These are phyloP conservation scores for Trametes pubescens DNA, from an alignment of 1,284 basidiomycete species.

Conservation along the genomic window DNA sequence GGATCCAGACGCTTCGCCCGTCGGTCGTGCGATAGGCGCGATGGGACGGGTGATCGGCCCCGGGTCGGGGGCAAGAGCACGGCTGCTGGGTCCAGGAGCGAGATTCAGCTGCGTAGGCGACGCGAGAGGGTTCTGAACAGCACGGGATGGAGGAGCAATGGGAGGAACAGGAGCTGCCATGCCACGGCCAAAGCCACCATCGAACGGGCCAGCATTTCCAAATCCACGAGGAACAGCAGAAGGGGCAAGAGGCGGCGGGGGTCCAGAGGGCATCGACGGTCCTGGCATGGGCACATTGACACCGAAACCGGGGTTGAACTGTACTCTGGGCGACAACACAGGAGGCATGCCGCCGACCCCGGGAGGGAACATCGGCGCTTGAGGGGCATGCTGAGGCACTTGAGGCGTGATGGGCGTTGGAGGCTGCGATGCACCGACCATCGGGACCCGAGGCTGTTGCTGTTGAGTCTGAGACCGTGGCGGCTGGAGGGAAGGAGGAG, in stretches of 20 bases:
- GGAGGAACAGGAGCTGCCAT: conserved; percentile 55
- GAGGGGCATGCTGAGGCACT: conserved; percentile 41
- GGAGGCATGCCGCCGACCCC: conserved; percentile 54
- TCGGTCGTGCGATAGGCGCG: conserved; percentile 53
- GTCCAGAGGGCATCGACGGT: conserved; percentile 51
- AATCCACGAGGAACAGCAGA: conserved; percentile 62
- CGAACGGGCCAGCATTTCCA: conserved; percentile 56
- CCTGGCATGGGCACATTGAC: conserved; percentile 44
- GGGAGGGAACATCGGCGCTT: conserved; percentile 57
- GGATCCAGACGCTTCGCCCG: conserved; percentile 56
- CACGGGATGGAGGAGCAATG: conserved; percentile 56
- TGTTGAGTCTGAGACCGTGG: conserved; percentile 45
- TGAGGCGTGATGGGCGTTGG: conserved; percentile 49
- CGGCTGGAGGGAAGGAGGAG: conserved; percentile 42
- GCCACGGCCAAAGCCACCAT: conserved; percentile 53
- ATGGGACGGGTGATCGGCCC: conserved; percentile 70
- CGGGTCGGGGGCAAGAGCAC: conserved; percentile 49
- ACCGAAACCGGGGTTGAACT: conserved; percentile 54
- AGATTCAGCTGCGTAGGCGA: conserved; percentile 49
- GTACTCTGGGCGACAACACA: conserved; percentile 58
- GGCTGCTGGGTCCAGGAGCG: conserved; percentile 46
- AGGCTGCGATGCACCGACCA: conserved; percentile 44
- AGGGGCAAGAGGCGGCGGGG: conserved; percentile 55
- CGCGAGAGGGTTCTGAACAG: conserved; percentile 44
- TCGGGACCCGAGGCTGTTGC: conserved; percentile 43